These are phyloP conservation scores for Epichloe uncinata DNA, from an alignment of 2,329 filamentous ascomycete species.

Conservation along the genomic window DNA sequence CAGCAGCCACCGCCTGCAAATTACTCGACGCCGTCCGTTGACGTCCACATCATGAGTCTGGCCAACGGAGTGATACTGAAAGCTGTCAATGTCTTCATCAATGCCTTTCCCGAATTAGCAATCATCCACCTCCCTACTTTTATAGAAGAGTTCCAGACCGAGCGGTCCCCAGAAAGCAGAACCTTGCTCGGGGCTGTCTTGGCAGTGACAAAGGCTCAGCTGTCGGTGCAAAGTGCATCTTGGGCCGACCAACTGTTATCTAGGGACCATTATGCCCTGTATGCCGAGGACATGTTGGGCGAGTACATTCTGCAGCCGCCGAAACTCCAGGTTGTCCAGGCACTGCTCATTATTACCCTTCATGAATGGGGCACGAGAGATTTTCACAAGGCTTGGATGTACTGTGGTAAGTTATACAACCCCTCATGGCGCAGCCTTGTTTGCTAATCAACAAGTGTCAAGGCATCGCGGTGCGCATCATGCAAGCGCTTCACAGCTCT, in stretches of 20 bases:
- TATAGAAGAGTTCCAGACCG: constrained; percentile 12
- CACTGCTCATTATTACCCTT: constrained; percentile 24
- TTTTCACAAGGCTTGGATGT: constrained; percentile 30
- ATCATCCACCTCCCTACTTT: constrained; percentile 21
- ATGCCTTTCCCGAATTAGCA: constrained; percentile 21
- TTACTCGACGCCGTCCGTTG: constrained; percentile 6
- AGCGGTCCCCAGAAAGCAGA: constrained; percentile 14
- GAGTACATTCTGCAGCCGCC: constrained; percentile 16
- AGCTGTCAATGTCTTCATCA: constrained; percentile 20
- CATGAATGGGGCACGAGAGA: constrained; percentile 30
- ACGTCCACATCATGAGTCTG: constrained; percentile 14
- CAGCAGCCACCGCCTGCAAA: neutral
- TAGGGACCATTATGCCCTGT: constrained; percentile 20
- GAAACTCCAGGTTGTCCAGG: constrained; percentile 23
- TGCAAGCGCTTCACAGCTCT: constrained; percentile 22
- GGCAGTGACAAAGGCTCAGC: constrained; percentile 19
- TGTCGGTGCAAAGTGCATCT: constrained; percentile 16
- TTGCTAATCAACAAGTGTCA: neutral
- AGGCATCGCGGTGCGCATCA: constrained; percentile 26
- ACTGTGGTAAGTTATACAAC: constrained; percentile 16
- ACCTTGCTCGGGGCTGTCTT: constrained; percentile 18
- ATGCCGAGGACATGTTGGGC: constrained; percentile 14
- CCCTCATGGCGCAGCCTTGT: too few relatives aligned
- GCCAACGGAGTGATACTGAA: constrained; percentile 17
- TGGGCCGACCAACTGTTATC: constrained; percentile 17